Base-by-base conservation (phyloP, 768 basidiomycete species). In the Mycena crocata region DNA sequence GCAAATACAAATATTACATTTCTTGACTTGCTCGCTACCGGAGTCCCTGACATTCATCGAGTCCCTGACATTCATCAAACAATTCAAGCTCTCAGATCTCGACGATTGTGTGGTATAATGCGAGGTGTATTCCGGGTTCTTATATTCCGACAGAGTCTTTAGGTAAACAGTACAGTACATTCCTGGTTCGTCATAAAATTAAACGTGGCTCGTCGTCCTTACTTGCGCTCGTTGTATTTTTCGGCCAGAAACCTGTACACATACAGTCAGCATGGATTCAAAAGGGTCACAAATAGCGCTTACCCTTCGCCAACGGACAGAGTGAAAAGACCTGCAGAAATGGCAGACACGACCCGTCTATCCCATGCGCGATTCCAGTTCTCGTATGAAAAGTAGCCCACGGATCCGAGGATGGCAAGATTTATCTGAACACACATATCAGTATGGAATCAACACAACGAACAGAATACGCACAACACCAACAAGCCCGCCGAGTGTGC, bases 291-390 rank as follows among this genome's bases (percentile, higher is more conserved):
- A 5, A 15, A 32, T 3, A 23, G 21, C 17, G 2, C 86, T 76
- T 73, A 93, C 89, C 89, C 89, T 81, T 94, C 92, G 37, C 86
- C 85, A 23, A 86, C 84, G 80, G 86, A 88, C 17, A 95, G 78
- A 4, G 86, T 78, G 32, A 91, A 66, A 12, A 94, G 74, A 6
- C 89, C 90, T 39, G 86, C 83, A 9, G 87, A 80, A 24, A 91
- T 78, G 5, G 86, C 83, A 8, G 87, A 87, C 13, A 93, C 84
- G 9, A 82, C 75, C 21, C 88, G 84, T 57, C 85, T 79, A 75
- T 93, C 90, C 92, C 92, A 93, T 1, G 86, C 84, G 35, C 77
- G 77, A 66, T 91, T 80, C 91, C 92, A 93, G 75, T 92, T 84
- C 49, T 77, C 73, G 76, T 91, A 93, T 1, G 83, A 82, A 62